Base-by-base conservation (phyloP, 139 green algal species). In the Asterochloris sp. region DNA sequence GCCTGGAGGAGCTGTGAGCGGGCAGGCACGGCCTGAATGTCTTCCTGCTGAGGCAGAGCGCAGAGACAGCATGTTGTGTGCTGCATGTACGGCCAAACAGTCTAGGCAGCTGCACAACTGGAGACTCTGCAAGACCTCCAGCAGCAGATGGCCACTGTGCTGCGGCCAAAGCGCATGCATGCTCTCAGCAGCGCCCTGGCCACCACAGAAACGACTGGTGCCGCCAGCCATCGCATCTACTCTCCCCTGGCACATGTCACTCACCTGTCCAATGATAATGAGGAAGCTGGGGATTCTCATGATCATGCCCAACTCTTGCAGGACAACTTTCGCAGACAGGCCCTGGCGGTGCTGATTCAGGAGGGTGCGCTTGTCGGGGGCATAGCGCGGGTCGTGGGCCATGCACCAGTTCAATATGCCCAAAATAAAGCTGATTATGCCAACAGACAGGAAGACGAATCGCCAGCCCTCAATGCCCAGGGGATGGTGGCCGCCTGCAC, bases 391-490 rank as follows among this genome's bases (percentile, higher is more conserved):
- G 28, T 92, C 89, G 10, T 80, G 54, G 0, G 79, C 77, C 47
- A 84, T 80, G 15, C 79, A 23, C 12, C 82, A 73, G 82, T 88
- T 90, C 26, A 86, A 68, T 23, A 88, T 66, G 16, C 89, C 88
- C 0, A 85, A 82, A 6, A 88, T 23, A 13, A 89, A 27, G 79
- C 84, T 91, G 69, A 94, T n/a, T 0, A 82, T 26, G 0, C 88
- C 92, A 17, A 94, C 80, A 15, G 76, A 79, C 21, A 91, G 64
- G 61, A 94, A 94, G 17, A 89, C 92, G 67, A 92, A 85, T 16
- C 92, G 80, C 92, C 92, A 96, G 24, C 92, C 92, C 38, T 94
- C 91, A 27, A 92, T 83, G 27, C 82, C 83, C 10, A 92, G 73
- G 11, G 81, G 85, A 0, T 23, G 64, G 11, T 78, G 67, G 13